Conservation (phyloP, 805 yeast species). For the Schizosaccharomyces cryophilus region DNA sequence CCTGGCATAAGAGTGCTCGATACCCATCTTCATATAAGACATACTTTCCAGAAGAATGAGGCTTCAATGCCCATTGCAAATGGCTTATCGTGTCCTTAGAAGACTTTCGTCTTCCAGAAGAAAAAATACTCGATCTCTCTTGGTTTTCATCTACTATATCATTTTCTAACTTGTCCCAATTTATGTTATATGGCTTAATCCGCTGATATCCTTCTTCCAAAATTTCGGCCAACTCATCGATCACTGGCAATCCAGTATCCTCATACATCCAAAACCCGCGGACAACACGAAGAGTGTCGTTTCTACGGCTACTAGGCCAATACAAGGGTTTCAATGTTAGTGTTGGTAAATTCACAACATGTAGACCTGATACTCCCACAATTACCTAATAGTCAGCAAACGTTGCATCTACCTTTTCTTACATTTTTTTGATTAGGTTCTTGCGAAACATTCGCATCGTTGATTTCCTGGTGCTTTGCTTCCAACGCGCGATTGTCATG, state of each 20-base stretch:
- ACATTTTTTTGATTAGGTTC: neutral
- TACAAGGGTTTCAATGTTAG: conserved; percentile 14
- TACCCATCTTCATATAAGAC: conserved; percentile 3
- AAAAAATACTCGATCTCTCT: neutral
- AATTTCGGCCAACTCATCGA: conserved; percentile 13
- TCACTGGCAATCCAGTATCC: conserved; percentile 14
- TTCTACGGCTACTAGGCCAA: conserved; percentile 13
- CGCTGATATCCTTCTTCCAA: conserved; percentile 8
- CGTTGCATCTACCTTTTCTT: neutral
- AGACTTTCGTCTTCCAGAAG: conserved; percentile 6
- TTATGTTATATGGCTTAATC: conserved; percentile 11
- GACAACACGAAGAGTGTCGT: conserved; percentile 14
- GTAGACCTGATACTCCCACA: conserved; percentile 8
- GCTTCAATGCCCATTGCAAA: neutral
- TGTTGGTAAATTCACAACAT: conserved; percentile 8
- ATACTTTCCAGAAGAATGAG: conserved; percentile 1
- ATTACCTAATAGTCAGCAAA: conserved; percentile 6
- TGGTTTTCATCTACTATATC: conserved; percentile 8
- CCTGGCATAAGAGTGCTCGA: conserved; percentile 8
- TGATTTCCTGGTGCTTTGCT: neutral
- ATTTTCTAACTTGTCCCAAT: conserved; percentile 11
- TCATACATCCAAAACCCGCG: conserved; percentile 18
- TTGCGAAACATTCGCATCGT: neutral
- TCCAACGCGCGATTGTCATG: neutral
- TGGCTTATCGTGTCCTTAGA: conserved; percentile 7